Evolutionary conservation across 345 rosid species (phyloP), one percentile per base, ranked within the genome.

Genomic region (Microthlaspi erraticum): DNA sequence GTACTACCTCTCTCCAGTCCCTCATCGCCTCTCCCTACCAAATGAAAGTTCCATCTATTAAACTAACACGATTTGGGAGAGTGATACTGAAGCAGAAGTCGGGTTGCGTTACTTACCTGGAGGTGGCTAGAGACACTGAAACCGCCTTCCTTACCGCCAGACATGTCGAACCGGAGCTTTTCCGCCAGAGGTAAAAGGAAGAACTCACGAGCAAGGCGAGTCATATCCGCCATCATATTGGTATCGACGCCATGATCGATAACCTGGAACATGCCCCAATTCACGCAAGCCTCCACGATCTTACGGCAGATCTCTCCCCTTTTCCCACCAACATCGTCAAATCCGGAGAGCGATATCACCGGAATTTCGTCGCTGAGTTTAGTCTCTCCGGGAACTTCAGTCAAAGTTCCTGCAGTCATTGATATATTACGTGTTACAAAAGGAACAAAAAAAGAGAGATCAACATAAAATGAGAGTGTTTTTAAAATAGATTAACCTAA

Each of bases 121-220:
- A 93, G 86, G 72, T 93, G 97, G 80, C 94, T 91, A 69, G 98
- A 93, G 70, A 93, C 94, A 3, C 87, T 85, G 83, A 93, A 91
- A 5, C 98, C 97, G 0, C 96, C 98, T 68, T 93, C 89, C 83
- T 89, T 89, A 26, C 96, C 96, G 1, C 94, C 96, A n/a, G 98
- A 80, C 98, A 93, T 93, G 12, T 89, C 94, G 20, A 83, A 91
- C 9, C 79, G 82, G 42, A 93, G 88, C 80, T 93, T 93, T 62
- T 93, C 96, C 58, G 87, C 94, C 0, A 91, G 81, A 0, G 96
- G 80, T 62, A 86, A 60, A 11, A 90, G 88, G 9, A 93, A 93
- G 70, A 91, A 93, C 42, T 88, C 90, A 8, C 67, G 79, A 14
- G 98, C 94, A 3, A 86, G 84, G 26, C 82, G 56, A 13, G 87